Percentiles rank a stretch among this genome's conserved stretches.
phyloP scores from a whole-genome alignment of 2,329 filamentous ascomycete genomes.

The Exophiala spinifera region DNA sequence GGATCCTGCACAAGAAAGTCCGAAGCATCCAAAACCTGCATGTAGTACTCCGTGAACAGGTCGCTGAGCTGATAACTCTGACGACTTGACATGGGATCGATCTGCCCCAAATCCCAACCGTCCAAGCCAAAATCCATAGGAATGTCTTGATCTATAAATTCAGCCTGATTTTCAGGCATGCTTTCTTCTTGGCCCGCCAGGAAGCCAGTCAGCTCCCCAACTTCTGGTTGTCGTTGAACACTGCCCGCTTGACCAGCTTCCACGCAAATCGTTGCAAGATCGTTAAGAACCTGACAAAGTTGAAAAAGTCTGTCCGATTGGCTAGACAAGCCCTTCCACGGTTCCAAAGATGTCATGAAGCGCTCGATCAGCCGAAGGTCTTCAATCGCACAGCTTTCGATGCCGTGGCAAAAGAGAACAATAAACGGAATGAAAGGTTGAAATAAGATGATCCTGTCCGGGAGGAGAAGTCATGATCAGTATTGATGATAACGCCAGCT shows the following conservation, averaged over 20 bases:
- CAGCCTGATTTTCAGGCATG: too few species aligned
- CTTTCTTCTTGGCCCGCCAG: too few species aligned
- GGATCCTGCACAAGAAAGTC: too few species aligned
- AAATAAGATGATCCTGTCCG: slow-evolving; percentile 38
- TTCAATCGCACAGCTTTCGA: slow-evolving; percentile 50
- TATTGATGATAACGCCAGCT: background rate
- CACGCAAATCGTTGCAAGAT: background rate
- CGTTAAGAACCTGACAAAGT: slow-evolving; percentile 49
- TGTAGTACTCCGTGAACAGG: too few species aligned
- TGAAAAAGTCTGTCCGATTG: slow-evolving; percentile 59
- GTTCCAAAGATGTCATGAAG: slow-evolving; percentile 57
- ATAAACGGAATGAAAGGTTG: slow-evolving; percentile 51
- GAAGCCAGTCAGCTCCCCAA: too few species aligned
- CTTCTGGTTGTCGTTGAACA: background rate
- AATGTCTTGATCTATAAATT: too few species aligned
- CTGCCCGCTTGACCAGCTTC: background rate
- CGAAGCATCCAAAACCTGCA: too few species aligned
- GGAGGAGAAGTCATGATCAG: background rate
- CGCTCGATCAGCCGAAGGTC: slow-evolving; percentile 56
- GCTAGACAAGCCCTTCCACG: slow-evolving; percentile 53
- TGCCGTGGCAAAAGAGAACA: slow-evolving; percentile 48
- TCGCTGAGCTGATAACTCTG: too few species aligned
- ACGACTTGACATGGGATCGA: too few species aligned
- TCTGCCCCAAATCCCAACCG: too few species aligned
- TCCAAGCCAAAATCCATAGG: too few species aligned